Evolutionary conservation across 495 filamentous ascomycete genomes (phyloP), one percentile per base, ranked within the genome.

Genomic region (Trichodelitschia bisporula): DNA sequence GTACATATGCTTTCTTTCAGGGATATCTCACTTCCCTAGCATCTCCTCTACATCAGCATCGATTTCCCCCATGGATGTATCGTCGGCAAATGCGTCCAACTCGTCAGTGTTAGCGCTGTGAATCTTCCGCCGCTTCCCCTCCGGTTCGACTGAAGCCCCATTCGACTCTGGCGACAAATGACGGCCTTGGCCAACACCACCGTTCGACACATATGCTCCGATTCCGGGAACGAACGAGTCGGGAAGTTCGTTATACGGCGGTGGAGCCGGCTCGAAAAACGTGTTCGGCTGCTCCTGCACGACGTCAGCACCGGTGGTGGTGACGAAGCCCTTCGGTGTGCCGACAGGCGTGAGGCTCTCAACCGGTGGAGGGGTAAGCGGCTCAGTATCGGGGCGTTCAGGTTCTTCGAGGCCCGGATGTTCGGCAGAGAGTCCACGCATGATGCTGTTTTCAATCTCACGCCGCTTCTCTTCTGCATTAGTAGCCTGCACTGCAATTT

Each of bases 401-500:
- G 29, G 29, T 18, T 31, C 33, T 16, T 25, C 37, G 23, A 12
- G 37, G 14, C 26, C 21, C n/a, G 35, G 34, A 19, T 41, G 33
- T 1, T 30, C 18, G 46, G 41, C 53, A 15, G 71, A 68, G 14
- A 89, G 61, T 4, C 77, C 77, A 26, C 70, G 61, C 59, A 93
- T 72, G 34, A 95, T 93, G 18, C 64, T 69, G 36, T 80, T 64
- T 50, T 99, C 86, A 5, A 99, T 79, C 4, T 84, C 75, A 21
- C 63, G 64, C 45, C 84, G 86, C 46, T 74, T 75, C 2, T 49
- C 41, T 39, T 91, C 86, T 0, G 77, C 72, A 15, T 62, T 62
- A 2, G 55, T 47, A 37, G 67, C 72, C 28, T 70, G 66, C 12
- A 54, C 56, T 4, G 53, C 44, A 11, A 93, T 46, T 11, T 71